Base-by-base conservation (phyloP, 179 eudicot species). In the Vitellaria paradoxa region DNA sequence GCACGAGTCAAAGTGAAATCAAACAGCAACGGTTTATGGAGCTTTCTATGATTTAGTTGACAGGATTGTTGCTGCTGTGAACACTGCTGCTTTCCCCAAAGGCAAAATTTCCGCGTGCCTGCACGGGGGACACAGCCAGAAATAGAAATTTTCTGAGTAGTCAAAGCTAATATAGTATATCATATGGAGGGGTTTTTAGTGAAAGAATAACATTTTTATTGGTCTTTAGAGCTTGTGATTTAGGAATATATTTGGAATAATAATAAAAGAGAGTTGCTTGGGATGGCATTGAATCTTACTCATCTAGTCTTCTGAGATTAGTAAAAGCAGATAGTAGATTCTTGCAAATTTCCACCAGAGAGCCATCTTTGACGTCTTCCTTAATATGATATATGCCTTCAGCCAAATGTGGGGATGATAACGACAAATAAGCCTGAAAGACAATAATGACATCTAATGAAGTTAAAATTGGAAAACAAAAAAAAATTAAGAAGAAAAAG, bases 21-120 rank as follows among this genome's bases (percentile, higher is more conserved):
- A 73, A 72, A 45, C 2, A 52, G 65, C 17, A 64, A 10, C 9
- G 26, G 47, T 30, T 11, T 61, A 46, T 17, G 47, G 13, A 60
- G 37, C 37, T 30, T 67, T 76, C 87, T 81, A 88, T 42, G 87
- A 77, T 74, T 76, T 82, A 5, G 89, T 68, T n/a, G 95, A 87
- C 45, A 93, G 91, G 65, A 93, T 76, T 64, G 84, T 78, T 60
- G 88, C 89, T 46, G 99, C 99, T 65, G 96, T 91, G 81, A 93
- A 89, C 68, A 96, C 47, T 40, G 98, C 97, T 86, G 88, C 96
- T 88, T 87, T 89, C 26, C 89, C 91, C 56, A 89, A 79, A 63
- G 90, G 82, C 77, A 87, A 75, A 65, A 93, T 83, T 82, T 81
- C 88, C 74, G 85, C 63, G 50, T 75, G 64, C 93, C 99, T 96